Percentiles rank a stretch among this genome's conserved stretches.
These are phyloP conservation scores for Xylaria polymorpha DNA, from an alignment of 2,329 filamentous ascomycete species.

Conservation along the genomic window DNA sequence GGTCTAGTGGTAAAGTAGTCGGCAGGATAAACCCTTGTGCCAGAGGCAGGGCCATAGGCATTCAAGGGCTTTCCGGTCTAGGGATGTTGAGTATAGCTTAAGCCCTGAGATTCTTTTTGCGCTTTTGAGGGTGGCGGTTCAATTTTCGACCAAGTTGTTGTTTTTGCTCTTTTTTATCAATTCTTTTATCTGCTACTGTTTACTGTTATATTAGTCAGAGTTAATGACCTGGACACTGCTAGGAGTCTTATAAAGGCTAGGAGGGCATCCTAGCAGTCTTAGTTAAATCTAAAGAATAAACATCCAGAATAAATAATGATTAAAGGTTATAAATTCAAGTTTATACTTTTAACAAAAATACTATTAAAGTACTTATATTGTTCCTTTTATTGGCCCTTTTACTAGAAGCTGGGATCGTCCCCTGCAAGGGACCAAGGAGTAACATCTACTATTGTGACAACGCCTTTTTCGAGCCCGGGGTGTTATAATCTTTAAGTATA, in stretches of 20 bases:
- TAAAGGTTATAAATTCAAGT: too few species aligned
- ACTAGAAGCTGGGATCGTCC: too few species aligned
- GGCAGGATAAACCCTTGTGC: slow-evolving; percentile 5
- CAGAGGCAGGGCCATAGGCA: slow-evolving; percentile 10
- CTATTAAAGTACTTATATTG: too few species aligned
- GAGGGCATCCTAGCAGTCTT: background rate
- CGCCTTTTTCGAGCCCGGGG: too few species aligned
- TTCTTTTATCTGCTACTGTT: background rate
- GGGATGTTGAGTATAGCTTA: slow-evolving; percentile 35
- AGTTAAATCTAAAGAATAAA: background rate
- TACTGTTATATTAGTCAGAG: background rate
- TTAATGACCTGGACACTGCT: background rate
- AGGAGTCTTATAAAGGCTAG: background rate
- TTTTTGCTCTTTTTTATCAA: background rate
- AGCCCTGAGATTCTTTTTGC: background rate
- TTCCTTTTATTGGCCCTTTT: too few species aligned
- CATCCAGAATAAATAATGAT: background rate
- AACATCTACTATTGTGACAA: too few species aligned
- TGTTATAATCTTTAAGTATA: too few species aligned
- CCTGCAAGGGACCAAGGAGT: too few species aligned
- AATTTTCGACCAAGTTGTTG: background rate
- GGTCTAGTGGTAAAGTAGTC: slow-evolving; percentile 10
- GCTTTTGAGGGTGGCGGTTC: background rate
- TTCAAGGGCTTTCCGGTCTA: slow-evolving; percentile 19
- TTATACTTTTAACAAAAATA: too few species aligned